phyloP scores from a whole-genome alignment of 208 protist species.

The Novymonas esmeraldas region DNA sequence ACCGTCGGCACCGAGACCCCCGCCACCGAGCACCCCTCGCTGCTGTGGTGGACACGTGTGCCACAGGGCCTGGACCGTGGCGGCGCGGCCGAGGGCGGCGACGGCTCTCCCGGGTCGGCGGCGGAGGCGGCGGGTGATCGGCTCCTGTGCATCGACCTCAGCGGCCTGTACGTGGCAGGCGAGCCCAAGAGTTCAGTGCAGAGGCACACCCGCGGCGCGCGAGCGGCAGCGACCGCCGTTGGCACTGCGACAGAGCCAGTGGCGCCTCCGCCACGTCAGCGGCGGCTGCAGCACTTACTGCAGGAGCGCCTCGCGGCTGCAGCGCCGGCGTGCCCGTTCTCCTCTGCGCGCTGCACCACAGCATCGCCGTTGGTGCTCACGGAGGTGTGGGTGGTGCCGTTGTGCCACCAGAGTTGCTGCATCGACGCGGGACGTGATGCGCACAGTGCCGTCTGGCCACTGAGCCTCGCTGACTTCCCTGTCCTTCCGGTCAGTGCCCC shows the following conservation, averaged over 20 bases:
- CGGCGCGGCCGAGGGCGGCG: no score
- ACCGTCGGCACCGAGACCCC: background rate
- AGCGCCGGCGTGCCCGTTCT: slow-evolving; percentile 2
- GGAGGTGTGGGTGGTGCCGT: slow-evolving; percentile 33
- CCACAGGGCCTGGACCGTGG: no score
- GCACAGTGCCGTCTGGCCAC: no score
- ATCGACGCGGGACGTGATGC: no score
- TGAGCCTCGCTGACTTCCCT: no score
- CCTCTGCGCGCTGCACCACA: background rate
- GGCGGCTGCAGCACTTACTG: no score
- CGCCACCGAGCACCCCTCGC: background rate
- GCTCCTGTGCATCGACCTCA: slow-evolving; percentile 25
- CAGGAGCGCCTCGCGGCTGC: slow-evolving; percentile 16
- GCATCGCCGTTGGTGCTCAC: background rate
- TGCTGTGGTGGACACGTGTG: slow-evolving; percentile 1
- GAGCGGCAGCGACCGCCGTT: background rate
- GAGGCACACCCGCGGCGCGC: background rate
- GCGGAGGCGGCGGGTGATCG: background rate
- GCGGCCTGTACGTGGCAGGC: slow-evolving; percentile 16
- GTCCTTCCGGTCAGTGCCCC: no score
- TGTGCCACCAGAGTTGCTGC: no score
- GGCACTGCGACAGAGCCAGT: background rate
- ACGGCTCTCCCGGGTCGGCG: background rate
- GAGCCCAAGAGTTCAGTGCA: background rate
- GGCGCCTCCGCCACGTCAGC: no score